phyloP scores from a whole-genome alignment of 2,329 filamentous ascomycete genomes.

The Hypocreales sp. region DNA sequence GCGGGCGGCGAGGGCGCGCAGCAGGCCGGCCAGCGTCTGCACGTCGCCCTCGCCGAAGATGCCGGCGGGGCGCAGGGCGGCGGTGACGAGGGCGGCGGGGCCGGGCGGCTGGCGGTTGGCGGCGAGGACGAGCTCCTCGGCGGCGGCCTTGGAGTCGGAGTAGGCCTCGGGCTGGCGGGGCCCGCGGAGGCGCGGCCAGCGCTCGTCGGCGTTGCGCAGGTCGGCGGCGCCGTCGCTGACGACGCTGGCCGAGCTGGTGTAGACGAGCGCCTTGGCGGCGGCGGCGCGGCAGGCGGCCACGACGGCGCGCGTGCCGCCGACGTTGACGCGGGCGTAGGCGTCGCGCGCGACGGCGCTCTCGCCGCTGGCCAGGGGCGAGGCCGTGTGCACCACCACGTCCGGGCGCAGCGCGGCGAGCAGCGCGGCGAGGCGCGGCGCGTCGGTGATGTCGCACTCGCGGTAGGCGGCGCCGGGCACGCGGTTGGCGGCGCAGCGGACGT shows the following conservation, averaged over 20 bases:
- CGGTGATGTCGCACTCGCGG: slow-evolving; percentile 65
- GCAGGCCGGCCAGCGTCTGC: slow-evolving; percentile 56
- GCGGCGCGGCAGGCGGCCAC: slow-evolving; percentile 56
- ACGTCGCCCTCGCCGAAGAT: slow-evolving; percentile 87
- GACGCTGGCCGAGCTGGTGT: slow-evolving; percentile 80
- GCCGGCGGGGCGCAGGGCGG: slow-evolving; percentile 68
- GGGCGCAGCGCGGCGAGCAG: slow-evolving; percentile 55
- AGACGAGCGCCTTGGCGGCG: slow-evolving; percentile 70
- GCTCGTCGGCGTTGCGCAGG: slow-evolving; percentile 73
- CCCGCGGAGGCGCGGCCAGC: slow-evolving; percentile 60
- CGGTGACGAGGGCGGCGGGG: slow-evolving; percentile 47
- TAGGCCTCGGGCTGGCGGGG: slow-evolving; percentile 66
- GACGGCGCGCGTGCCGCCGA: slow-evolving; percentile 68
- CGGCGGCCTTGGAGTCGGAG: slow-evolving; percentile 78
- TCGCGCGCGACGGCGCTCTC: slow-evolving; percentile 36
- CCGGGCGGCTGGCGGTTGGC: slow-evolving; percentile 48
- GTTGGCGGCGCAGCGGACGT: slow-evolving; percentile 57
- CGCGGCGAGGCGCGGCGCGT: slow-evolving; percentile 39
- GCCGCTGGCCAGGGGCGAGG: slow-evolving; percentile 49
- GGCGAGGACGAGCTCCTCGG: slow-evolving; percentile 65
- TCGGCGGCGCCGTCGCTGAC: slow-evolving; percentile 69
- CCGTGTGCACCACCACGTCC: slow-evolving; percentile 82
- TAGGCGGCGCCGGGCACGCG: slow-evolving; percentile 45
- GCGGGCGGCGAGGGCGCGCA: slow-evolving; percentile 52
- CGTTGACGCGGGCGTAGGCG: slow-evolving; percentile 69